Conservation (phyloP, 257 asterid genomes). For the Mitragyna speciosa region DNA sequence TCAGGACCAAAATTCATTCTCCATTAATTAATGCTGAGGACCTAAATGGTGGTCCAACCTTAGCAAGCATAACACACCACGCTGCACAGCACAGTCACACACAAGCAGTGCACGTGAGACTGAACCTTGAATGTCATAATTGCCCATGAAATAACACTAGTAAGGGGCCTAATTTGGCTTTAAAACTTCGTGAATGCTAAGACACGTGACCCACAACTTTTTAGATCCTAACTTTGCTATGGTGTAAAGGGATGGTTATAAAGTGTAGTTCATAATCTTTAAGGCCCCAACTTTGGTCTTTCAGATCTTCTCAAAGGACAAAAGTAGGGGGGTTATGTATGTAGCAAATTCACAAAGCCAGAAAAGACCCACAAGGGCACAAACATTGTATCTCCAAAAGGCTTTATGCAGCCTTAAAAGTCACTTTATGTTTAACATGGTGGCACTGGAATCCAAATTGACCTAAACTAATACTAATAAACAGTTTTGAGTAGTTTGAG, state of each 20-base stretch:
- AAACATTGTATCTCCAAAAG: conserved; percentile 24
- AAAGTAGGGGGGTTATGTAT: conserved; percentile 25
- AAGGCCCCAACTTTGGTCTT: conserved; percentile 24
- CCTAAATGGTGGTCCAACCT: conserved; percentile 15
- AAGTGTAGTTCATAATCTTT: conserved; percentile 31
- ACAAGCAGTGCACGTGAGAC: conserved; percentile 8
- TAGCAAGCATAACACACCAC: conserved; percentile 5
- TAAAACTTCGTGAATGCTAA: conserved; percentile 8
- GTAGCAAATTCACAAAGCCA: conserved; percentile 25
- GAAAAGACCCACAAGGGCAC: conserved; percentile 31
- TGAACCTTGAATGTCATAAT: background rate
- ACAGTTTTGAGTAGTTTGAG: conserved; percentile 23
- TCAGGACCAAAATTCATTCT: conserved; percentile 55
- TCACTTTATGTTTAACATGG: conserved; percentile 31
- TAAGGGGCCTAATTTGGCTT: conserved; percentile 12
- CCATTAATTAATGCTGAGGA: conserved; percentile 28
- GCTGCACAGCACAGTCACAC: background rate
- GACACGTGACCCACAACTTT: conserved; percentile 17
- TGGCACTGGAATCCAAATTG: conserved; percentile 25
- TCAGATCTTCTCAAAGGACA: conserved; percentile 35
- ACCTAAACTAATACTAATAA: conserved; percentile 12
- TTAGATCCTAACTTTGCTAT: conserved; percentile 16
- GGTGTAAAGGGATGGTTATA: conserved; percentile 24
- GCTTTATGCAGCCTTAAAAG: conserved; percentile 28
- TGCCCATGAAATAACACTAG: background rate